These are phyloP conservation scores for Thermochaetoides thermophila DNA, from an alignment of 495 filamentous ascomycete genomes.

Conservation along the genomic window DNA sequence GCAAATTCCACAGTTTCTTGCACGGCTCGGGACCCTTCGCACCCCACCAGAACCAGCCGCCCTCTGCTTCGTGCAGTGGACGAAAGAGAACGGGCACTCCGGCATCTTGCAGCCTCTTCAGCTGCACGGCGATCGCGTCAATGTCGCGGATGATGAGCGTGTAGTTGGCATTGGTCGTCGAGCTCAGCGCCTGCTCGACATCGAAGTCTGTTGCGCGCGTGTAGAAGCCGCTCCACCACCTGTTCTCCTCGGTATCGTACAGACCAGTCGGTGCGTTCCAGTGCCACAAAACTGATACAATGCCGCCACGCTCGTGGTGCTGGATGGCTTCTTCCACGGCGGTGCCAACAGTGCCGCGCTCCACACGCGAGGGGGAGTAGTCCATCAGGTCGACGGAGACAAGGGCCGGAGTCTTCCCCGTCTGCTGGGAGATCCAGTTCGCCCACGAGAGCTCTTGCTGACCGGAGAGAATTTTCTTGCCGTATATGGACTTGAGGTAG, in stretches of 20 bases:
- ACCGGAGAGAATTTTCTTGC: conserved; percentile 32
- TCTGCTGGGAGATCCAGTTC: conserved; percentile 23
- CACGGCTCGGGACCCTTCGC: conserved; percentile 29
- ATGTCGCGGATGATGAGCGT: conserved; percentile 33
- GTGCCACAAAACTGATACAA: conserved; percentile 33
- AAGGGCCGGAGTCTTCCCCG: conserved; percentile 33
- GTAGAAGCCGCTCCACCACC: conserved; percentile 36
- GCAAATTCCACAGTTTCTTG: conserved; percentile 26
- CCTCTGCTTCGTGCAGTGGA: conserved; percentile 36
- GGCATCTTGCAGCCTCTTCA: conserved; percentile 24
- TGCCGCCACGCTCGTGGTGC: conserved; percentile 25
- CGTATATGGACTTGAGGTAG: conserved; percentile 29
- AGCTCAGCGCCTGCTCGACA: conserved; percentile 20
- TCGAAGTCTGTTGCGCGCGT: conserved; percentile 32
- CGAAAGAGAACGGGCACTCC: conserved; percentile 30
- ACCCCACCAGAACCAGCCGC: conserved; percentile 40
- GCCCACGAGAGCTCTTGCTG: conserved; percentile 27
- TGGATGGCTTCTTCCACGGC: conserved; percentile 32
- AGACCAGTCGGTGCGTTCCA: conserved; percentile 25
- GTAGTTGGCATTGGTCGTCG: conserved; percentile 28
- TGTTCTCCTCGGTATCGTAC: conserved; percentile 25
- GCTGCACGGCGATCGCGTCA: conserved; percentile 33
- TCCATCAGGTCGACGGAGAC: conserved; percentile 32
- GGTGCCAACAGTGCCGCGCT: conserved; percentile 20
- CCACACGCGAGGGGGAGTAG: conserved; percentile 30